These are phyloP conservation scores for Cyberlindnera nakhonratchasimensis DNA, from an alignment of 805 yeast genomes.

Conservation along the genomic window DNA sequence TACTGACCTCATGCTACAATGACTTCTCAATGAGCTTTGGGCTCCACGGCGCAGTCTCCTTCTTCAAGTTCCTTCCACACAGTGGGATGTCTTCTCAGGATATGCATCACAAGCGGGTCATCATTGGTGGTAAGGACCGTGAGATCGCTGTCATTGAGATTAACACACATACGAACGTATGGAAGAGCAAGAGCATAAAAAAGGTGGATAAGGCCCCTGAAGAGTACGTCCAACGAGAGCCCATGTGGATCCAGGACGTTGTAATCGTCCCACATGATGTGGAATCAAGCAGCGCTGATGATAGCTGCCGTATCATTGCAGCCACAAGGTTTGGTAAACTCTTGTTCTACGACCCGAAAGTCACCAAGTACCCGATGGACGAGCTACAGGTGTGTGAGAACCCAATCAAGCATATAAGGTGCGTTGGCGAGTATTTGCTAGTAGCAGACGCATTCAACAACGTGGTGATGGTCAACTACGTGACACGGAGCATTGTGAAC, in stretches of 20 bases:
- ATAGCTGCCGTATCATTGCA: conserved; percentile 18
- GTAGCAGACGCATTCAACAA: conserved; percentile 25
- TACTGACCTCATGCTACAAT: conserved; percentile 17
- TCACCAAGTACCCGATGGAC: conserved; percentile 24
- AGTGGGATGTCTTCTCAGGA: neutral
- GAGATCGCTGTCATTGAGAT: conserved; percentile 21
- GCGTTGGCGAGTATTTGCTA: conserved; percentile 10
- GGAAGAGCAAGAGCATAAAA: conserved; percentile 23
- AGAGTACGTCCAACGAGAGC: conserved; percentile 13
- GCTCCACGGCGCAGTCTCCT: conserved; percentile 22
- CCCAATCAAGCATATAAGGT: conserved; percentile 20
- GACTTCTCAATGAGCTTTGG: conserved; percentile 28
- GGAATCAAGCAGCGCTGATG: neutral
- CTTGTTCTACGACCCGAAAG: conserved; percentile 17
- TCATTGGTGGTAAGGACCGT: conserved; percentile 27
- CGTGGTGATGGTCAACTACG: conserved; percentile 15
- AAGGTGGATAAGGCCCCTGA: conserved; percentile 6
- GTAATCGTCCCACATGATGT: conserved; percentile 1
- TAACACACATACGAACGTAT: conserved; percentile 18
- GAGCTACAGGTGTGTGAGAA: conserved; percentile 22
- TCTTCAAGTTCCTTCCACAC: conserved; percentile 18
- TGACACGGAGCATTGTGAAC: conserved; percentile 9
- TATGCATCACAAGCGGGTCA: conserved; percentile 5
- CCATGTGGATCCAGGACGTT: conserved; percentile 26
- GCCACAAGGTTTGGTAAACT: conserved; percentile 26